These are phyloP conservation scores for Monilinia fructigena DNA, from an alignment of 2,329 filamentous ascomycete species.

Conservation along the genomic window DNA sequence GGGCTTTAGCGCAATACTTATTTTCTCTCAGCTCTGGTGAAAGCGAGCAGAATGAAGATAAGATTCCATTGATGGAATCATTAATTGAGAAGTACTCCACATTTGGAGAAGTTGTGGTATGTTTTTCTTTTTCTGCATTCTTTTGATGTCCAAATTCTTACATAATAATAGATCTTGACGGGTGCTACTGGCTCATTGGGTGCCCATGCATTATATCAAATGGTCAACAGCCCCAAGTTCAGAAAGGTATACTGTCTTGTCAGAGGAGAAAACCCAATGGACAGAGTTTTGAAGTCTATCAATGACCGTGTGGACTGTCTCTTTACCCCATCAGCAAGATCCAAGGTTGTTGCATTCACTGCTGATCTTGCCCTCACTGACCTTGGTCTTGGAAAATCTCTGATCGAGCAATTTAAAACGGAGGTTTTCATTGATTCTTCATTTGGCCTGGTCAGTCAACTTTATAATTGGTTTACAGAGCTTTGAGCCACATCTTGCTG, in stretches of 20 bases:
- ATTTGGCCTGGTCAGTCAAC: slow-evolving; percentile 25
- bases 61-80: slow-evolving; percentile 45
- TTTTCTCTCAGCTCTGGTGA: slow-evolving; percentile 41
- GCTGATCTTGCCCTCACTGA: slow-evolving; percentile 15
- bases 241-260: slow-evolving; percentile 53
- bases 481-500: slow-evolving; percentile 37
- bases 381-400: slow-evolving; percentile 28
- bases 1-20: slow-evolving; percentile 47
- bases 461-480: slow-evolving; percentile 22
- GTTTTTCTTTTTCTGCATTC: background rate
- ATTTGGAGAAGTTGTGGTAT: slow-evolving; percentile 36
- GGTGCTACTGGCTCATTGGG: slow-evolving; percentile 66
- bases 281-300: slow-evolving; percentile 21
- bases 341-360: slow-evolving; percentile 21
- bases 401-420: slow-evolving; percentile 36
- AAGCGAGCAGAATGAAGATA: slow-evolving; percentile 40
- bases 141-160: slow-evolving; percentile 21
- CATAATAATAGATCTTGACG: slow-evolving; percentile 49
- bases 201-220: slow-evolving; percentile 57
- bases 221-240: slow-evolving; percentile 57
- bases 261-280: slow-evolving; percentile 42
- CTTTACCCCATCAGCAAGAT: slow-evolving; percentile 11
- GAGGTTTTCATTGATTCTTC: slow-evolving; percentile 39
- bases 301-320: slow-evolving; percentile 21
- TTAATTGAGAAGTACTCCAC: slow-evolving; percentile 48